A percentile compares a stretch with the other conserved stretches of the same genome.
These are phyloP conservation scores for Mycena venus DNA, from an alignment of 768 basidiomycete genomes.

Conservation along the genomic window DNA sequence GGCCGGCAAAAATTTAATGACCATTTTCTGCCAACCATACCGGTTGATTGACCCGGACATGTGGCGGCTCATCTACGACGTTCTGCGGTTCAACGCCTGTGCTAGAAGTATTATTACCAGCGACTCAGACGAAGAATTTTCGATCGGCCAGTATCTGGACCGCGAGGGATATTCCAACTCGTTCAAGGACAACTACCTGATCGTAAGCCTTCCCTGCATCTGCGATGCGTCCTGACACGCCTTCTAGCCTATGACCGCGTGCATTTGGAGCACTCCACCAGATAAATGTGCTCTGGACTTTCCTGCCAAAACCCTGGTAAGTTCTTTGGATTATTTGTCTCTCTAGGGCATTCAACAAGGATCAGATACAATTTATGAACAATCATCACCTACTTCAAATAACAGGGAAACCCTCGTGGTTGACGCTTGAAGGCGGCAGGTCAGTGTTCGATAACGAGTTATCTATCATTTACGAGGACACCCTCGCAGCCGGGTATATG, in stretches of 20 bases:
- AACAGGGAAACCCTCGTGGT: constrained; percentile 77
- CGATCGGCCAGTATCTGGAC: constrained; percentile 73
- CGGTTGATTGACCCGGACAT: constrained; percentile 74
- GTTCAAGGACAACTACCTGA: constrained; percentile 82
- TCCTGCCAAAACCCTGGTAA: constrained; percentile 74
- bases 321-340: constrained; percentile 18
- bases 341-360: background rate
- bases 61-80: constrained; percentile 82
- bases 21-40: constrained; percentile 76
- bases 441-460: constrained; percentile 40
- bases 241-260: constrained; percentile 80
- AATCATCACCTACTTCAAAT: constrained; percentile 84
- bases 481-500: constrained; percentile 69
- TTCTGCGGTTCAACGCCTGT: constrained; percentile 80
- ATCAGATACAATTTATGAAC: constrained; percentile 77
- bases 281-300: constrained; percentile 78
- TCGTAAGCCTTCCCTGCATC: constrained; percentile 59
- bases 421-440: constrained; percentile 82
- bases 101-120: constrained; percentile 62
- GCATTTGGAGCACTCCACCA: constrained; percentile 85
- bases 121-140: constrained; percentile 58
- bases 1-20: constrained; percentile 74
- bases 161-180: constrained; percentile 73
- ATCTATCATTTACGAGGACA: background rate
- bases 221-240: constrained; percentile 5